Evolutionary conservation across 352 stramenopile genomes (phyloP).

Genomic region (Phytophthora podocarpi): DNA sequence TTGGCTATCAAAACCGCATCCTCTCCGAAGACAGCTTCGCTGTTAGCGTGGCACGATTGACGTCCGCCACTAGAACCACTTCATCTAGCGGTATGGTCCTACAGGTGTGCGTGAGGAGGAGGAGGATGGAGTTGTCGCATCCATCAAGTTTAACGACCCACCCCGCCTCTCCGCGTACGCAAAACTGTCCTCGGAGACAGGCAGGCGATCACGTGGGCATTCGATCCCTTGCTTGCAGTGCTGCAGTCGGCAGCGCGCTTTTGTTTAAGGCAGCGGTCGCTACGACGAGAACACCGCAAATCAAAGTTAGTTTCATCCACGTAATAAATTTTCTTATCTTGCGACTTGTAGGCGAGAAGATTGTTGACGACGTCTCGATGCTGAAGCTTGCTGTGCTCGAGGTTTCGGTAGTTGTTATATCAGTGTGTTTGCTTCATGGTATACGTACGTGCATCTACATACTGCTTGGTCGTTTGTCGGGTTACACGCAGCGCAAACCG

Average conservation of each 20-base stretch:
- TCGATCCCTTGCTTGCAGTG: too few species aligned
- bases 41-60: background rate
- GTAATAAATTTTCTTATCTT: too few species aligned
- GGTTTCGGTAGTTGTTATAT: too few species aligned
- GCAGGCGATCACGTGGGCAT: background rate
- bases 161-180: background rate
- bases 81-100: background rate
- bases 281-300: background rate
- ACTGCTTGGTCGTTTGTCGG: background rate
- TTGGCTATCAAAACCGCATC: too few species aligned
- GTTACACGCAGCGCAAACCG: background rate
- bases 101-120: background rate
- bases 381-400: too few species aligned
- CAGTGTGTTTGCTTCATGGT: conserved; percentile 4
- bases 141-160: background rate
- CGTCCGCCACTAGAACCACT: background rate
- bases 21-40: too few species aligned
- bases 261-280: too few species aligned
- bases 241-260: too few species aligned
- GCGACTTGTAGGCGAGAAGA: too few species aligned
- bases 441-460: background rate
- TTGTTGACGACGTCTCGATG: too few species aligned
- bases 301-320: background rate
- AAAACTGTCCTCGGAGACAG: background rate
- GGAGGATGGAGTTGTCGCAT: background rate